Evolutionary conservation across 441 rosid species (phyloP).

Genomic region (Populus tomentosa): DNA sequence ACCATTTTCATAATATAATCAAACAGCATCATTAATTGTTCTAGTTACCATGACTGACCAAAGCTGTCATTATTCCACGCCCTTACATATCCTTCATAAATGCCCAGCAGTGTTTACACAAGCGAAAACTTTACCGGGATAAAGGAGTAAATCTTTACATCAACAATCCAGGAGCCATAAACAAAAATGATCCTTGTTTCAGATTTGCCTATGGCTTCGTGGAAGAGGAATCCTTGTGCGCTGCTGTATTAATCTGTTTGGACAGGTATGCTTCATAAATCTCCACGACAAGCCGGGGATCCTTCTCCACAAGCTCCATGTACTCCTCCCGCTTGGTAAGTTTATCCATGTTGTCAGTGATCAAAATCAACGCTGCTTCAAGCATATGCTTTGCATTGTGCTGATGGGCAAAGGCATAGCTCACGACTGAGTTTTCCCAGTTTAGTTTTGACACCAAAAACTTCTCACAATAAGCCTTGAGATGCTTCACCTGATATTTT

Average conservation of each 20-base stretch:
- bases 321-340: constrained; percentile 64
- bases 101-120: not conserved
- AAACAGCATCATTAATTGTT: not conserved
- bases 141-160: not conserved
- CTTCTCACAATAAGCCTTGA: constrained; percentile 72
- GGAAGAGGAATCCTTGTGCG: constrained; percentile 32
- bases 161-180: not conserved
- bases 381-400: constrained; percentile 67
- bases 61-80: not conserved
- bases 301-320: constrained; percentile 70
- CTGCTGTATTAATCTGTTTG: constrained; percentile 74
- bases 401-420: constrained; percentile 83
- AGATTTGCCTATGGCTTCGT: constrained; percentile 18
- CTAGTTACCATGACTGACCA: not conserved
- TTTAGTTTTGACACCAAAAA: constrained; percentile 69
- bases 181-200: constrained; percentile 3
- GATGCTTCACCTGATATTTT: constrained; percentile 78
- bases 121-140: not conserved
- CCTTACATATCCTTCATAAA: not conserved
- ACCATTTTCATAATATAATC: not conserved
- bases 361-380: constrained; percentile 59
- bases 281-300: constrained; percentile 74
- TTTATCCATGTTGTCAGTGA: constrained; percentile 78
- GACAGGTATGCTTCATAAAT: constrained; percentile 74
- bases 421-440: constrained; percentile 72